A percentile compares a stretch with the other conserved stretches of the same genome.
These are phyloP conservation scores for Wickerhamomyces chaumierensis DNA, from an alignment of 805 yeast genomes.

Conservation along the genomic window DNA sequence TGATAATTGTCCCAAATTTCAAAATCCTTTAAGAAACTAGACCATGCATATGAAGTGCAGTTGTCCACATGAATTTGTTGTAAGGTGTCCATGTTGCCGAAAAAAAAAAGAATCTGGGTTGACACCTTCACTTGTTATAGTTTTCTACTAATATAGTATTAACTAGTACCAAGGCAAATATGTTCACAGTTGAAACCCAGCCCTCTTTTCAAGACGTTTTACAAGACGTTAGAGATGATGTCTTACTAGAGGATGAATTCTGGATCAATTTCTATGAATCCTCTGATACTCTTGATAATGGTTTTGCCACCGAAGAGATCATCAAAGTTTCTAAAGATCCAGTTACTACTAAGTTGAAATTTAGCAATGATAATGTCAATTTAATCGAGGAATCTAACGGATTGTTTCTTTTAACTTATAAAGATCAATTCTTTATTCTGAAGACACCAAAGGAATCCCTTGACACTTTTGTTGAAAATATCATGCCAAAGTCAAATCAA, in stretches of 20 bases:
- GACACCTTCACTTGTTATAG: too few species aligned
- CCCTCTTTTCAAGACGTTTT: constrained; percentile 33
- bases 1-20: too few species aligned
- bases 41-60: too few species aligned
- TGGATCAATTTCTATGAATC: constrained; percentile 27
- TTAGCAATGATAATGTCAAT: constrained; percentile 8
- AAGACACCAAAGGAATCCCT: constrained; percentile 5
- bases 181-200: constrained; percentile 25
- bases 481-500: too few species aligned
- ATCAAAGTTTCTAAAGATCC: constrained; percentile 15
- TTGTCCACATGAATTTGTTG: too few species aligned
- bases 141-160: too few species aligned
- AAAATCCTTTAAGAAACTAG: too few species aligned
- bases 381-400: constrained; percentile 1
- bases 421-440: constrained; percentile 5
- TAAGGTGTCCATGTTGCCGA: too few species aligned
- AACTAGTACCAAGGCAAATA: not conserved
- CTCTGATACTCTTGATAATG: constrained; percentile 11
- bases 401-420: not conserved
- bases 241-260: constrained; percentile 21
- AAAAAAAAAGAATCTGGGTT: too few species aligned
- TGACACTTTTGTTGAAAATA: constrained; percentile 1
- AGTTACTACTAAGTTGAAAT: constrained; percentile 4
- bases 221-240: constrained; percentile 22
- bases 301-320: constrained; percentile 19